Evolutionary conservation across 2,329 filamentous ascomycete species (phyloP).

Genomic region (Alternaria arbusti): DNA sequence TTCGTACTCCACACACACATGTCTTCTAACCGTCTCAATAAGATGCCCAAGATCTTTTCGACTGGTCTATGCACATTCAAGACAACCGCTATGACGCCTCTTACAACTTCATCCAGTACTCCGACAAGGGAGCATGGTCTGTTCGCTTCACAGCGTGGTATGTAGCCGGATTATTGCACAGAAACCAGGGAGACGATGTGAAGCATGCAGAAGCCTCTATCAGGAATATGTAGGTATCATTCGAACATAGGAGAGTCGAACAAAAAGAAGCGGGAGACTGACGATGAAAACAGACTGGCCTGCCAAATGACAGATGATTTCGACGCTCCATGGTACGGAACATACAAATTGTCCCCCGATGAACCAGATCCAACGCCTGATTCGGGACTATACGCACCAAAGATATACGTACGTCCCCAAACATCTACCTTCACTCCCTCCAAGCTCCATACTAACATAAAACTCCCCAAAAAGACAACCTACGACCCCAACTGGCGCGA

Average conservation of each 20-base stretch:
- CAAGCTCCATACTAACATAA: too few species aligned
- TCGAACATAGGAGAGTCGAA: neutral
- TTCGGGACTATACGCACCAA: constrained; percentile 39
- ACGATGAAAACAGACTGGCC: neutral
- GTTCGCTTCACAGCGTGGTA: constrained; percentile 55
- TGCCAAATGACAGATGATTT: constrained; percentile 48
- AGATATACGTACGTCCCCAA: constrained; percentile 23
- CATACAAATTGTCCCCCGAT: constrained; percentile 52
- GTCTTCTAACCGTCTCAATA: neutral
- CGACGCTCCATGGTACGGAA: constrained; percentile 52
- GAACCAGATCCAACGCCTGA: constrained; percentile 44
- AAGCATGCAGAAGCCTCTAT: constrained; percentile 47
- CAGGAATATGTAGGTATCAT: constrained; percentile 33
- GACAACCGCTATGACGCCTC: constrained; percentile 51
- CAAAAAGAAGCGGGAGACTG: neutral
- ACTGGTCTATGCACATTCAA: constrained; percentile 21
- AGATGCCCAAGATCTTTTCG: constrained; percentile 21
- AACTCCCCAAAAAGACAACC: neutral
- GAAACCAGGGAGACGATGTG: constrained; percentile 46
- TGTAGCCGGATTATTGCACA: constrained; percentile 47
- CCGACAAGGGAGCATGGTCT: constrained; percentile 53
- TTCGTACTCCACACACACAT: neutral
- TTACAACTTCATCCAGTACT: constrained; percentile 54
- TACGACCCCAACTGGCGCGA: constrained; percentile 48
- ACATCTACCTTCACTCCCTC: neutral